Evolutionary conservation across 2,329 filamentous ascomycete genomes (phyloP).

Genomic region (Aspergillus fumigatus): DNA sequence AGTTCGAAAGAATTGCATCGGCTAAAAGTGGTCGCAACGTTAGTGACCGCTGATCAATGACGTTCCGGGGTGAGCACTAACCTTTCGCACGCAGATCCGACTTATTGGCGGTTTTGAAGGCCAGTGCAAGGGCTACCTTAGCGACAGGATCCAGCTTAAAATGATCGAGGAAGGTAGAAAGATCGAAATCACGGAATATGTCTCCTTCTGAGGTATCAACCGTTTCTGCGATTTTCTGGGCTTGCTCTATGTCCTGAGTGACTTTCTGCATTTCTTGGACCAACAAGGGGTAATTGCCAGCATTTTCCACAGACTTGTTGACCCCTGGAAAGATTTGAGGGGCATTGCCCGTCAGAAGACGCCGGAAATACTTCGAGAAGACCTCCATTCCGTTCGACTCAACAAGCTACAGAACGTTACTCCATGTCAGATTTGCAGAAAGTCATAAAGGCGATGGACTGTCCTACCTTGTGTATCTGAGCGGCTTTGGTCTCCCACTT

Average conservation of each 20-base stretch:
- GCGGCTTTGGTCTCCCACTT: constrained; percentile 93
- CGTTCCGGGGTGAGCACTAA: constrained; percentile 37
- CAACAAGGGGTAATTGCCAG: constrained; percentile 79
- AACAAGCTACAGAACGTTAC: constrained; percentile 61
- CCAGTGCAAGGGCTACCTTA: constrained; percentile 81
- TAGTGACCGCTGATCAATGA: constrained; percentile 1
- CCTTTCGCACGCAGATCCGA: constrained; percentile 85
- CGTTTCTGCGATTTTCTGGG: constrained; percentile 85
- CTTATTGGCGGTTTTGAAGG: constrained; percentile 79
- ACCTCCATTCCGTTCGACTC: constrained; percentile 99
- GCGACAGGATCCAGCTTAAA: constrained; percentile 88
- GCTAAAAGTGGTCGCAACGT: constrained; percentile 48
- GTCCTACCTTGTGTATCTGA: constrained; percentile 82
- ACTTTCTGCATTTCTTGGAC: constrained; percentile 83
- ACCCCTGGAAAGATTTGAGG: constrained; percentile 81
- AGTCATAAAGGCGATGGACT: constrained; percentile 13
- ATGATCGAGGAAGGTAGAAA: constrained; percentile 92
- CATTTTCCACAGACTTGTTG: constrained; percentile 67
- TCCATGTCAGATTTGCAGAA: background rate
- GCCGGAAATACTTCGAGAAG: constrained; percentile 91
- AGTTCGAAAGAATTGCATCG: constrained; percentile 81
- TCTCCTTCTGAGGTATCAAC: constrained; percentile 89
- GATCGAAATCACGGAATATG: constrained; percentile 90
- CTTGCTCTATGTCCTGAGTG: constrained; percentile 72
- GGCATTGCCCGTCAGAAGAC: constrained; percentile 86